phyloP scores from a whole-genome alignment of 495 filamentous ascomycete genomes.

The Podospora australis region DNA sequence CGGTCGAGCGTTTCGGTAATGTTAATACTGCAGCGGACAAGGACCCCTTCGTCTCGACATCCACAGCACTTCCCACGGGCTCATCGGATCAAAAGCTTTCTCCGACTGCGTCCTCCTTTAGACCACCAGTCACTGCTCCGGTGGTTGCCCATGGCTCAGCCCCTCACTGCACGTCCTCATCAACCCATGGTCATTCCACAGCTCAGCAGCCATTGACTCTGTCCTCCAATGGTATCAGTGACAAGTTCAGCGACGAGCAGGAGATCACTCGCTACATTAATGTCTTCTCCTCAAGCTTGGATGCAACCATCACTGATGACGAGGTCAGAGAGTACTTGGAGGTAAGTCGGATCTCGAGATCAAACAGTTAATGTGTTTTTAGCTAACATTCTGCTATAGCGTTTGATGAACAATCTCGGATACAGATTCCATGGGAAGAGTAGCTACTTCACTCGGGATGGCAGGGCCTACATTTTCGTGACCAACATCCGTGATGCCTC shows the following conservation, averaged over 20 bases:
- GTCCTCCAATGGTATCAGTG: conserved; percentile 4
- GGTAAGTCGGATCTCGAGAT: conserved; percentile 21
- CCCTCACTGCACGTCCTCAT: conserved; percentile 9
- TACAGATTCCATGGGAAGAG: conserved; percentile 28
- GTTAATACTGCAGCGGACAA: conserved; percentile 21
- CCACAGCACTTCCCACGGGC: conserved; percentile 19
- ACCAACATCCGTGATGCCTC: conserved; percentile 52
- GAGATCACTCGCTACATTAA: conserved; percentile 34
- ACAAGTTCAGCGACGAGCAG: conserved; percentile 31
- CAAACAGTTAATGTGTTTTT: background rate
- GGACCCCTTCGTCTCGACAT: conserved; percentile 38
- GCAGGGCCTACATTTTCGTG: conserved; percentile 49
- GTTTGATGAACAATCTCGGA: too few species aligned
- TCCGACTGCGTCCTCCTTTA: conserved; percentile 43
- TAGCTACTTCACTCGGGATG: conserved; percentile 19
- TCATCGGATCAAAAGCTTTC: conserved; percentile 37
- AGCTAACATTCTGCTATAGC: too few species aligned
- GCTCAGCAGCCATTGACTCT: background rate
- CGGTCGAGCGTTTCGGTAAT: conserved; percentile 9
- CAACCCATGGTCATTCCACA: background rate
- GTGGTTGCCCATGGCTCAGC: conserved; percentile 25
- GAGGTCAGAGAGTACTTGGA: conserved; percentile 32
- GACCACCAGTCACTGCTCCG: conserved; percentile 30
- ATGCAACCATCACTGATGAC: conserved; percentile 17
- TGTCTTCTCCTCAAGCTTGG: conserved; percentile 24